These are phyloP conservation scores for Colletotrichum somersetense DNA, from an alignment of 2,329 filamentous ascomycete genomes.

Conservation along the genomic window DNA sequence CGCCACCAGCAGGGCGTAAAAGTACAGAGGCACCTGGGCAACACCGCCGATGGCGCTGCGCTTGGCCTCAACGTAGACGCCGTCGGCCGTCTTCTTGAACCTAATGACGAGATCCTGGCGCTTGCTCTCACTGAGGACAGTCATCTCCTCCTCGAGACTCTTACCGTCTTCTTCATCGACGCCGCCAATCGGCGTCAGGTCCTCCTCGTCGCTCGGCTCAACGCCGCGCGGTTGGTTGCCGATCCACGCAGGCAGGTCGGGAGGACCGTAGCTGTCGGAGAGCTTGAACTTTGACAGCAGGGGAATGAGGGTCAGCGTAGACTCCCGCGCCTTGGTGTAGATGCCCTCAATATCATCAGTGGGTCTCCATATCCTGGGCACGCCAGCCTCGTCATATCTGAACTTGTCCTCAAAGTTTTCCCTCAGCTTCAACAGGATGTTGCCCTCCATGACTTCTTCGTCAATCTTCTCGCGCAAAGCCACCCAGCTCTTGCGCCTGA, in stretches of 20 bases:
- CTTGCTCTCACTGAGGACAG: conserved; percentile 90
- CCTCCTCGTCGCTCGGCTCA: conserved; percentile 88
- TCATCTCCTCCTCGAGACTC: conserved; percentile 96
- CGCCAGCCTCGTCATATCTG: conserved; percentile 94
- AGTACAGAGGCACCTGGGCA: conserved; percentile 93
- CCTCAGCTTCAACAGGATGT: conserved; percentile 91
- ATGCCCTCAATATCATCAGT: conserved; percentile 97
- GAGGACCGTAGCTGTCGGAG: conserved; percentile 77
- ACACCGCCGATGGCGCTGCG: conserved; percentile 95
- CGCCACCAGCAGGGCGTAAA: conserved; percentile 89
- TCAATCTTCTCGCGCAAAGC: conserved; percentile 91
- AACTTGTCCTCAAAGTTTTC: conserved; percentile 99
- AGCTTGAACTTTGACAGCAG: conserved; percentile 88
- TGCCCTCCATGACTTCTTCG: conserved; percentile 98
- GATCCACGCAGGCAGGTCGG: conserved; percentile 87
- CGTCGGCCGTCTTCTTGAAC: conserved; percentile 98
- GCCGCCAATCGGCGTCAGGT: conserved; percentile 88
- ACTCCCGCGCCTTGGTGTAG: conserved; percentile 92
- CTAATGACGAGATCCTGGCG: conserved; percentile 90
- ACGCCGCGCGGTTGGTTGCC: conserved; percentile 81
- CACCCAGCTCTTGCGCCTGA: conserved; percentile 94
- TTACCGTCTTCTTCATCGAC: conserved; percentile 96
- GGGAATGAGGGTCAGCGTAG: conserved; percentile 90
- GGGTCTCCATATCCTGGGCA: conserved; percentile 96
- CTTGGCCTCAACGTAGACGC: conserved; percentile 98